Conservation (phyloP, 2,329 filamentous ascomycete species). For the Ceratocystis colombiana region DNA sequence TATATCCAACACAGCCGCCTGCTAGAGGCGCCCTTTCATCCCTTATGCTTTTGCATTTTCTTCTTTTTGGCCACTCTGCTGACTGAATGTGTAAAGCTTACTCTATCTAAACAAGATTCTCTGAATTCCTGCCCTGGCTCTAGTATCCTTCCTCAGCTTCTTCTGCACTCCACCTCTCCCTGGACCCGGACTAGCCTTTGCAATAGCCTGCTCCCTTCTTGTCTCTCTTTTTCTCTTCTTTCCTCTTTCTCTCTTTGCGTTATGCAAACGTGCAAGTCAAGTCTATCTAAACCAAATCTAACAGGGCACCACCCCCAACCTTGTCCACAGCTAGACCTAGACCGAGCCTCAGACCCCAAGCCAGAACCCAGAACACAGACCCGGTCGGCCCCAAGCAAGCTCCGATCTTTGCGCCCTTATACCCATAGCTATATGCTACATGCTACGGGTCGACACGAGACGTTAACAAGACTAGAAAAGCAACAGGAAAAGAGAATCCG, state of each 20-base stretch:
- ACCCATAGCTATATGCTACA: neutral
- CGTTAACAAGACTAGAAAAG: neutral
- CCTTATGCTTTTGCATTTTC: neutral
- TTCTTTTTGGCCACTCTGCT: neutral
- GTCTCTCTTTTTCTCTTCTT: neutral
- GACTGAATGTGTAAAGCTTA: neutral
- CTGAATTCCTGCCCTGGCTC: constrained; percentile 8
- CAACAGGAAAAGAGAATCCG: constrained; percentile 1
- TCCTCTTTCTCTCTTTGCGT: neutral
- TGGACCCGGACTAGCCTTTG: constrained; percentile 6
- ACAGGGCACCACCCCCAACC: neutral
- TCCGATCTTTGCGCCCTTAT: neutral
- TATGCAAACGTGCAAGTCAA: constrained; percentile 11
- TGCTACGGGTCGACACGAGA: neutral
- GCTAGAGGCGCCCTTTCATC: neutral
- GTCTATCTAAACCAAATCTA: neutral
- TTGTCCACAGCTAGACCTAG: constrained; percentile 2
- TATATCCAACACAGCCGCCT: no score
- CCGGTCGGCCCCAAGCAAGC: neutral
- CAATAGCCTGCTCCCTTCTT: constrained; percentile 10
- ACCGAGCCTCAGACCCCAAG: neutral
- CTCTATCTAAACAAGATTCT: neutral
- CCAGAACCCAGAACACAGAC: no score
- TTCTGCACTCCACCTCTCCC: constrained; percentile 5
- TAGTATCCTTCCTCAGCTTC: constrained; percentile 11